phyloP scores from a whole-genome alignment of 1,139 yeast species.

The Tardiomyces depauwii region DNA sequence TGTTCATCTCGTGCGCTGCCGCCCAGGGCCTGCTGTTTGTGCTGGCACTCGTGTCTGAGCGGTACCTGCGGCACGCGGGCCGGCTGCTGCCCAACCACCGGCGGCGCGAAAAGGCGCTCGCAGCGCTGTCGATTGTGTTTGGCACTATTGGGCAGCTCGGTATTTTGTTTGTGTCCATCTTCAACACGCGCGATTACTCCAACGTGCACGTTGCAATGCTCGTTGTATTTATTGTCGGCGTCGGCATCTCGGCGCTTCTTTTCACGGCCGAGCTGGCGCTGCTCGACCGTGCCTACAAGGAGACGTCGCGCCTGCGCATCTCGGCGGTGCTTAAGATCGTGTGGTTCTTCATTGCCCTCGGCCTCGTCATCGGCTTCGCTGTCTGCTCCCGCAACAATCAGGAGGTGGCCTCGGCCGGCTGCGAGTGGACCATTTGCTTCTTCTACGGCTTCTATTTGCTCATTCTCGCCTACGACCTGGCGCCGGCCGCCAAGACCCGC shows the following conservation, averaged over 20 bases:
- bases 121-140: conserved; percentile 39
- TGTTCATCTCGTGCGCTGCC: conserved; percentile 71
- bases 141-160: conserved; percentile 68
- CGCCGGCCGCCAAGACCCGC: conserved; percentile 40
- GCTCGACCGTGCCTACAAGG: conserved; percentile 45
- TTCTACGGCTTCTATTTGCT: conserved; percentile 68
- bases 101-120: conserved; percentile 37
- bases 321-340: conserved; percentile 37
- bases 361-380: conserved; percentile 62
- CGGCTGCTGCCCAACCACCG: conserved; percentile 46
- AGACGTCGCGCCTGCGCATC: conserved; percentile 29
- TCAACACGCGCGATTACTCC: conserved; percentile 52
- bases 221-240: conserved; percentile 57
- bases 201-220: conserved; percentile 62
- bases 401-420: conserved; percentile 41
- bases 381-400: conserved; percentile 32
- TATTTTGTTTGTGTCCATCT: conserved; percentile 61
- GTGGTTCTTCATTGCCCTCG: conserved; percentile 64
- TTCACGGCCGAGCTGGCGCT: conserved; percentile 49
- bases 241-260: conserved; percentile 53
- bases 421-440: conserved; percentile 80
- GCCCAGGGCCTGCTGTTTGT: conserved; percentile 71
- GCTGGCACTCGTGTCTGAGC: conserved; percentile 52
- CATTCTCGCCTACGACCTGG: conserved; percentile 58
- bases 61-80: conserved; percentile 39